Evolutionary conservation across 1,284 basidiomycete genomes (phyloP).

Genomic region (Phellopilus nigrolimitatus): DNA sequence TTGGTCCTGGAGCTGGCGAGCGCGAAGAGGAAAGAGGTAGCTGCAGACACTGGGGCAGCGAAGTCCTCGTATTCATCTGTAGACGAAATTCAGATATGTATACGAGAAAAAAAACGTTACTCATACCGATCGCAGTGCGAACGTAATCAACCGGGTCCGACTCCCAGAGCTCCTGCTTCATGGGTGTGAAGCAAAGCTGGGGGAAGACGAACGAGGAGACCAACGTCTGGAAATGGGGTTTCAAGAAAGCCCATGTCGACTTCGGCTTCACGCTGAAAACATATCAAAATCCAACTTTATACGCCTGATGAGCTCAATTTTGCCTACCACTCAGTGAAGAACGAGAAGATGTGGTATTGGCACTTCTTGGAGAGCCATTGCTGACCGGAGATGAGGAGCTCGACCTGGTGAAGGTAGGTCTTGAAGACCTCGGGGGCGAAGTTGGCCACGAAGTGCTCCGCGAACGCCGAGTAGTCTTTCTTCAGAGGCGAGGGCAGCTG

Average conservation of each 20-base stretch:
- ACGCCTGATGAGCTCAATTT: conserved; percentile 14
- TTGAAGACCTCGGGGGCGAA: conserved; percentile 85
- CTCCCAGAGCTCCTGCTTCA: conserved; percentile 67
- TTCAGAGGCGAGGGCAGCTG: conserved; percentile 72
- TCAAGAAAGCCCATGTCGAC: conserved; percentile 78
- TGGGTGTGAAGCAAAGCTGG: conserved; percentile 72
- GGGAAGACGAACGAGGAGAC: conserved; percentile 79
- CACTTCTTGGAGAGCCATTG: conserved; percentile 79
- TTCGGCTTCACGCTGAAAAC: conserved; percentile 76
- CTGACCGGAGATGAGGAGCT: conserved; percentile 64
- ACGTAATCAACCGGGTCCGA: conserved; percentile 78
- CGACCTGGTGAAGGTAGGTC: conserved; percentile 72
- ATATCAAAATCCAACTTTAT: conserved; percentile 2
- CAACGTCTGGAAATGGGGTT: conserved; percentile 73
- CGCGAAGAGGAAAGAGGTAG: conserved; percentile 73
- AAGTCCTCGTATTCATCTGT: conserved; percentile 78
- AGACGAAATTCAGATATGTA: not conserved
- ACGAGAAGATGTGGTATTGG: conserved; percentile 75
- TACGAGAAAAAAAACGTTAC: not conserved
- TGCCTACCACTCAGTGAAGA: conserved; percentile 83
- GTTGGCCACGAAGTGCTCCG: conserved; percentile 68
- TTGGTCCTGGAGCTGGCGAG: conserved; percentile 76
- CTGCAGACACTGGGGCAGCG: conserved; percentile 69
- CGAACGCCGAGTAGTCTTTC: conserved; percentile 64
- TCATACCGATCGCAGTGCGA: conserved; percentile 63